Evolutionary conservation across 1,284 basidiomycete species (phyloP), one percentile per base, ranked within the genome.

Genomic region (Trichosporon sp.): DNA sequence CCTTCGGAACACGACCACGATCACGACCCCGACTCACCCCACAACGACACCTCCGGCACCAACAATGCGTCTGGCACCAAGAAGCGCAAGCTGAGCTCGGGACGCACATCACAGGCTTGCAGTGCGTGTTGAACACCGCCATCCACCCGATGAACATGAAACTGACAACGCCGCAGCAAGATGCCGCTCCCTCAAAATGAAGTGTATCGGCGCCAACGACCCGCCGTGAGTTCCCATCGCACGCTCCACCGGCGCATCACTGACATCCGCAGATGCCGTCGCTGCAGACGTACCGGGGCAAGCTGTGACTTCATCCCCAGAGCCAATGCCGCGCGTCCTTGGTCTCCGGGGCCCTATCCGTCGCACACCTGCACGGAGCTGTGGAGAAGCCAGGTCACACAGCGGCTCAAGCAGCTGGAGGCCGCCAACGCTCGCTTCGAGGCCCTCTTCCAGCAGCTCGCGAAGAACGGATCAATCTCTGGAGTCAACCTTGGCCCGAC

Each of bases 361-460:
- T 66, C 69, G n/a, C 73, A 71, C 47, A 71, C 69, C 2, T 74
- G 73, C 60, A 74, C 73, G 27, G 73, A 74, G 62, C 67, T 71
- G 21, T 74, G 73, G 73, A 65, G 73, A 4, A 71, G 32, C 27
- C 70, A 74, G 38, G 71, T 74, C 29, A 72, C 66, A 31, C 32
- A 38, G 21, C 71, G 71, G 0, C 62, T 74, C 29, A 72, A 72
- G 65, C 35, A 66, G 18, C 68, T 74, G 11, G 73, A 74, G 65
- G 25, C 56, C 7, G 64, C 64, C 3, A 72, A 72, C 42, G 60
- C 65, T 0, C 66, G 64, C 12, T 65, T 74, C 18, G 71, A 72
- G 29, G 63, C 34, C 6, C 32, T 72, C 6, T 35, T 74, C 6
- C 38, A 56, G 2, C 60, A 69, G 53, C 66, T 69, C 5, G 56